Base-by-base conservation (phyloP, 2,329 filamentous ascomycete genomes). In the Ascochyta viciae-villosae region DNA sequence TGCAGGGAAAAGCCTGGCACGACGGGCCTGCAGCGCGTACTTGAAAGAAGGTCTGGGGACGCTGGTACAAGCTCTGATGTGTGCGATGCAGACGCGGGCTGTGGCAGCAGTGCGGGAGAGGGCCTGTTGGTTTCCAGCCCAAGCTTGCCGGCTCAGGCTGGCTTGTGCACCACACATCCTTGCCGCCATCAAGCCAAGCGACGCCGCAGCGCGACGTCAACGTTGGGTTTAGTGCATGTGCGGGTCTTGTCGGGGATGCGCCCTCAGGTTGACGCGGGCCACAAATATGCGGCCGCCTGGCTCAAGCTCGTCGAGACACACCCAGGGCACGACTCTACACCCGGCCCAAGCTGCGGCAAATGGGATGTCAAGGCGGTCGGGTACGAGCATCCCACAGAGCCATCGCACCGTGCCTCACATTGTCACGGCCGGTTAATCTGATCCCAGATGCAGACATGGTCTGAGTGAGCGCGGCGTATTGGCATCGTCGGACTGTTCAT, bases 1-100 rank as follows among this genome's bases (percentile, higher is more conserved):
- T 71, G 71, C 71, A 73, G 71, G 68, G 68, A 65, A 64, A 57
- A 45, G 61, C 63, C 65, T 70, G 66, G 58, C 66, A 66, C 64
- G 59, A 61, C 61, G 65, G 64, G 65, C 63, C 65, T 67, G 68
- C 66, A 68, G 70, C 64, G 67, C 65, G 67, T 74, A 74, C 72
- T 73, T 74, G 70, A 74, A 63, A 67, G 63, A 55, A 62, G 64
- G 64, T 62, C 63, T 66, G 58, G 68, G 67, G 66, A 64, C 61
- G 62, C 58, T 63, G 63, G 59, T 68, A 67, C 63, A 64, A 64
- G 65, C 64, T 67, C 67, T 68, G 65, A 61, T 70, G 67, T 68
- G 68, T 68, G 70, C 68, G 37, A 51, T 67, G 68, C 66, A 66
- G 60, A 64, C 47, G 53, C 70, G 72, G 71, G 65, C 65, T 67